Evolutionary conservation across 2,329 filamentous ascomycete species (phyloP), one percentile per base, ranked within the genome.

Genomic region (Stromatinia cepivora): DNA sequence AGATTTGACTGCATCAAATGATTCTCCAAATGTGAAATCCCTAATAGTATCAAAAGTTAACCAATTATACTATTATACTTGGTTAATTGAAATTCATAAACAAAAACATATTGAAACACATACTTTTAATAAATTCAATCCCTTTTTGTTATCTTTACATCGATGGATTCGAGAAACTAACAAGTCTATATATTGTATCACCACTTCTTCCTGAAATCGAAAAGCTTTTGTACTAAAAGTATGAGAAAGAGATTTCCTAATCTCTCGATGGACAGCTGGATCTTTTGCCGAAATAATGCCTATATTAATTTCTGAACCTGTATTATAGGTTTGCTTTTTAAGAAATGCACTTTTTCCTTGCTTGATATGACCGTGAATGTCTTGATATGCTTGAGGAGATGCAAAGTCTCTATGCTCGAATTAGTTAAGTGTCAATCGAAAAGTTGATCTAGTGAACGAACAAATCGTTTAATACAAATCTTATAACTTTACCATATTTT

Each of bases 171-270:
- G 59, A 22, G 48, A 52, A 54, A 69, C 64, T 2, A 69, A 42
- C 36, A 70, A 53, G 45, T 71, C 48, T 39, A 71, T 42, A 22
- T 69, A 71, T 31, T 67, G 48, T n/a, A 68, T 46, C 22, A 72
- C 69, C 10, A 79, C 67, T 10, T 76, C 73, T n/a, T 70, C 70
- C 66, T 79, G 78, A 66, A 79, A 76, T n/a, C 71, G 57, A 25
- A 80, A 69, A 0, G 78, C 74, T 52, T 73, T 75, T 4, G 71
- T 72, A n/a, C 77, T 77, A 61, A 80, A 79, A 28, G 75, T 78
- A 59, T 76, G 68, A 15, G 73, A 71, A 15, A 79, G 69, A 46
- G 48, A 56, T 53, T 68, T 72, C 25, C 71, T 54, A 31, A 71
- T 56, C 42, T 71, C 59, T 57, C 67, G 56, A 62, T 72, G 71